These are phyloP conservation scores for Heritiera fomes DNA, from an alignment of 345 rosid species.

Conservation along the genomic window DNA sequence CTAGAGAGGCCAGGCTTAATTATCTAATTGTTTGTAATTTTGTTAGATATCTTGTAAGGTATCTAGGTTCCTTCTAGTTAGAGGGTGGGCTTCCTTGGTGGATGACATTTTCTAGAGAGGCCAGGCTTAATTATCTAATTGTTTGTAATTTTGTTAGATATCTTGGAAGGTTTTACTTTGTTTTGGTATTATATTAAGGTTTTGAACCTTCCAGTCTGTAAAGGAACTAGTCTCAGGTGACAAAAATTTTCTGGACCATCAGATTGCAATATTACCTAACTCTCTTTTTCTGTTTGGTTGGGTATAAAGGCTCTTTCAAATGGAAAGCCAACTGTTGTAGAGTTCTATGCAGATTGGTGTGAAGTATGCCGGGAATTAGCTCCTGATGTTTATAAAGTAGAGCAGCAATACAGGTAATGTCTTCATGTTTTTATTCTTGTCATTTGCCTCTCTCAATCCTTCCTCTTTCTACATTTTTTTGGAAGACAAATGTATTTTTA, in stretches of 20 bases:
- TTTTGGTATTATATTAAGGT: neutral
- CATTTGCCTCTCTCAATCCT: neutral
- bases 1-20: neutral
- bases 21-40: neutral
- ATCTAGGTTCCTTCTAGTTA: neutral
- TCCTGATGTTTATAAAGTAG: constrained; percentile 87
- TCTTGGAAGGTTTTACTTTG: neutral
- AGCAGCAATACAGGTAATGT: constrained; percentile 83
- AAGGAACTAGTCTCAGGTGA: neutral
- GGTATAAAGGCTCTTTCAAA: constrained; percentile 71
- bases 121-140: neutral
- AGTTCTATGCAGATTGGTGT: constrained; percentile 99
- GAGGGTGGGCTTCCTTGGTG: neutral
- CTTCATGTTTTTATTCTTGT: neutral
- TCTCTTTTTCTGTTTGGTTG: constrained; percentile 1
- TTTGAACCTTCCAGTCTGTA: neutral
- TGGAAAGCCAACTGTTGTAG: constrained; percentile 95
- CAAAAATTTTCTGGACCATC: neutral
- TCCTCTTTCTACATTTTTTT: neutral
- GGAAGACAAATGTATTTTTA: neutral
- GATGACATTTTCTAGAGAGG: neutral
- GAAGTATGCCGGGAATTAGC: constrained; percentile 94
- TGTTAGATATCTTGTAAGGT: neutral
- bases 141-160: neutral
- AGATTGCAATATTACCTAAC: neutral